These are phyloP conservation scores for Suillus tomentosus DNA, from an alignment of 768 basidiomycete species.

Conservation along the genomic window DNA sequence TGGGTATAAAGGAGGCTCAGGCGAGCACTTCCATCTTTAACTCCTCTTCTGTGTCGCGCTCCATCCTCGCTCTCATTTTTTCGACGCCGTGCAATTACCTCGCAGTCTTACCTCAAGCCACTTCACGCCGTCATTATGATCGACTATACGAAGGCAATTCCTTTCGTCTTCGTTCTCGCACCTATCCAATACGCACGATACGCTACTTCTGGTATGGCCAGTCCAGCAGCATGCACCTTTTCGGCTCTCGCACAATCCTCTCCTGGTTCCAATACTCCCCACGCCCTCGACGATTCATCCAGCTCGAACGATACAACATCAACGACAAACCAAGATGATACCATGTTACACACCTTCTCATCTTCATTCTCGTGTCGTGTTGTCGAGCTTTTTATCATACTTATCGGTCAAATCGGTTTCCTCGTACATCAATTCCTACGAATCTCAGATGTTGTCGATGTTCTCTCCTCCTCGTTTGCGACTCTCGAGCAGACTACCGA, in stretches of 20 bases:
- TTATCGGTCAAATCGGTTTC: background rate
- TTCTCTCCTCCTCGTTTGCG: background rate
- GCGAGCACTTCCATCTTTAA: background rate
- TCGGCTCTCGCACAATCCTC: background rate
- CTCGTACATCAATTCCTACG: background rate
- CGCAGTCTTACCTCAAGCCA: background rate
- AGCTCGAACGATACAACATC: background rate
- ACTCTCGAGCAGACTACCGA: background rate
- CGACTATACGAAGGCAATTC: background rate
- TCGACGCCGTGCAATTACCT: background rate
- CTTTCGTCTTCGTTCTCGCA: background rate
- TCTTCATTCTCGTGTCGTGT: background rate
- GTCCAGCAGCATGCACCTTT: background rate
- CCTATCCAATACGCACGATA: background rate
- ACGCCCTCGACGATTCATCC: background rate
- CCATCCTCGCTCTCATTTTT: background rate
- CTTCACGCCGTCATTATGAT: background rate
- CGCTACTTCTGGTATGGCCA: background rate
- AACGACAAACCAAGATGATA: background rate
- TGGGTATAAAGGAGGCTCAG: background rate
- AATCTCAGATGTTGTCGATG: background rate
- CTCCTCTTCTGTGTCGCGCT: background rate
- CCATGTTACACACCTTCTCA: background rate
- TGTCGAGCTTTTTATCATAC: background rate
- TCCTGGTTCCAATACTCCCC: background rate